These are phyloP conservation scores for Thielaviopsis populi DNA, from an alignment of 2,329 filamentous ascomycete species.

Conservation along the genomic window DNA sequence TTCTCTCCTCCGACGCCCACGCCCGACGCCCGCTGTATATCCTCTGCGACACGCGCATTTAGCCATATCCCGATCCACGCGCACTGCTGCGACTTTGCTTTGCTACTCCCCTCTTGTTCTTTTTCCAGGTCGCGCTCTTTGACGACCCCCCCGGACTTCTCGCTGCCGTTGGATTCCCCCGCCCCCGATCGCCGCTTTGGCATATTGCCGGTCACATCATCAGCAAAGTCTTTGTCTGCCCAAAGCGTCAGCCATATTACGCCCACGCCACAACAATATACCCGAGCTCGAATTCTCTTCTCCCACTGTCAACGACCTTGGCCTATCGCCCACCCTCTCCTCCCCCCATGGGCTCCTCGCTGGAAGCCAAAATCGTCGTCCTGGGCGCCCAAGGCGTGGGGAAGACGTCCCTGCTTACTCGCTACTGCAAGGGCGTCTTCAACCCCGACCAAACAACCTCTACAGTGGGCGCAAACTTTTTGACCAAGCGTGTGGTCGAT, in stretches of 20 bases:
- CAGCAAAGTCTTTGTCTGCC: neutral
- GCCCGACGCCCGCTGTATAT: no score
- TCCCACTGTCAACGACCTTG: neutral
- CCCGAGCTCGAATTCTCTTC: neutral
- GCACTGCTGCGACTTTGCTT: no score
- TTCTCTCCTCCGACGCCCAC: no score
- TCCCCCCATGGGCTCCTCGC: conserved; percentile 35
- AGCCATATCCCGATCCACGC: no score
- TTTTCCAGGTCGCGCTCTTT: no score
- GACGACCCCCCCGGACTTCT: no score
- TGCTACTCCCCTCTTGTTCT: no score
- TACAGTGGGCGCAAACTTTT: conserved; percentile 67
- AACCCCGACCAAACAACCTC: conserved; percentile 48
- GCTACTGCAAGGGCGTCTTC: conserved; percentile 60
- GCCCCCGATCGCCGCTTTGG: neutral
- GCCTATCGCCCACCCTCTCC: neutral
- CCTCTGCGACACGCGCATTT: no score
- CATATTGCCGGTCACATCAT: neutral
- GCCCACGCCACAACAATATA: neutral
- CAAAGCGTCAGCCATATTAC: neutral
- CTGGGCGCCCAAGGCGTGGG: conserved; percentile 67
- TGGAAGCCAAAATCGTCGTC: conserved; percentile 71
- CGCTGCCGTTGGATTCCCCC: no score
- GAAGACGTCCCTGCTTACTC: conserved; percentile 64
- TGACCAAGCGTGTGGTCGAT: conserved; percentile 68